Evolutionary conservation across 2,329 filamentous ascomycete species (phyloP), one percentile per base, ranked within the genome.

Genomic region (Sporothrix brasiliensis): DNA sequence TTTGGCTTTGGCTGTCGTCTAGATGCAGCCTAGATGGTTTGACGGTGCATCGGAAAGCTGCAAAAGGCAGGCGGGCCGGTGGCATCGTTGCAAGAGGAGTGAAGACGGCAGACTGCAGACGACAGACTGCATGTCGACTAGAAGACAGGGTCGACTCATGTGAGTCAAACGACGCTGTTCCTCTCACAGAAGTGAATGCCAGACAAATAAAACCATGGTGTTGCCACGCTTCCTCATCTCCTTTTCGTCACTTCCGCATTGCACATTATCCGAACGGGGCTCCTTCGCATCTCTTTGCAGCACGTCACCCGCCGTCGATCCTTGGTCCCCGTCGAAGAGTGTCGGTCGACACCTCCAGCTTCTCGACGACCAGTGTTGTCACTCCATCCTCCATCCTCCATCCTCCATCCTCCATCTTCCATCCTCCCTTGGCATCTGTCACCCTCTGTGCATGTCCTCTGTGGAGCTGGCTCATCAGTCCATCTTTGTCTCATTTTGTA

Each of bases 21-120:
- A 21, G 44, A 69, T 69, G 47, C 56, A 50, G 50, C 47, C 58
- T 69, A 58, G 68, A 56, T 52, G 60, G 27, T 30, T 30, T 34
- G 34, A 34, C 6, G 34, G 19, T 39, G 34, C 53, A 47, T 24
- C 34, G 21, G 63, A 39, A 66, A 67, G 63, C 47, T 49, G 27
- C 1, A 24, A 61, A 49, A 39, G 61, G 50, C 27, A 66, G 61
- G 61, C 61, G 13, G 21, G 41, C 61, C 19, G 63, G 63, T 11
- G 19, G 14, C 44, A 66, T 27, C 27, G 24, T 66, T 14, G 34
- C 3, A 54, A 30, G 24, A 16, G 13, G 52, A 1, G 11, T 53
- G 50, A 11, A 27, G 50, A 50, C 49, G 2, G 27, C 21, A 27
- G 50, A 50, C 49, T n/a, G 7, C 49, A n/a, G 14, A 50, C 49